Evolutionary conservation across 2,329 filamentous ascomycete genomes (phyloP).

Genomic region (Colletotrichum sansevieriae): DNA sequence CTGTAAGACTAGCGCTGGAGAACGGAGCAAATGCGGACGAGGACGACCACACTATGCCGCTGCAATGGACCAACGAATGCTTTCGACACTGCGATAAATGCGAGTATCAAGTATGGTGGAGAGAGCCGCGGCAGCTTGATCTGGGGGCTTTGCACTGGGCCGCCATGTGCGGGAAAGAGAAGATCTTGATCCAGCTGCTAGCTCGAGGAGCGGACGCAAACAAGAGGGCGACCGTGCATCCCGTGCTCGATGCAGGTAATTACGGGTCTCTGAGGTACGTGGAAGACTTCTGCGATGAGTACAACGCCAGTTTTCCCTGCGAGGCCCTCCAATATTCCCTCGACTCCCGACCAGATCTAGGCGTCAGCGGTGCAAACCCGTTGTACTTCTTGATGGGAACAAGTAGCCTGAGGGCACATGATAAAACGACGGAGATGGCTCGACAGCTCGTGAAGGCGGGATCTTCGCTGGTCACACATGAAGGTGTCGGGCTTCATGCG

Average conservation of each 20-base stretch:
- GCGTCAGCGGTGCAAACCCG: slow-evolving; percentile 28
- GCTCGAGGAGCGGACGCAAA: not conserved
- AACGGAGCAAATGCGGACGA: slow-evolving; percentile 51
- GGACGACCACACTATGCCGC: slow-evolving; percentile 45
- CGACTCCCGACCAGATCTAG: slow-evolving; percentile 14
- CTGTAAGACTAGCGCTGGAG: slow-evolving; percentile 48
- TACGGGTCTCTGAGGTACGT: slow-evolving; percentile 33
- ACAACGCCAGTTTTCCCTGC: slow-evolving; percentile 37
- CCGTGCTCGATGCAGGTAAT: slow-evolving; percentile 31
- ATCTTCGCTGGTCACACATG: slow-evolving; percentile 28
- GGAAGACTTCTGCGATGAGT: slow-evolving; percentile 35
- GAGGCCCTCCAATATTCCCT: slow-evolving; percentile 26
- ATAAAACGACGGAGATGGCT: slow-evolving; percentile 8
- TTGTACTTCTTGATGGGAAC: slow-evolving; percentile 36
- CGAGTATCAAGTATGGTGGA: slow-evolving; percentile 40
- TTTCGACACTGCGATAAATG: slow-evolving; percentile 35
- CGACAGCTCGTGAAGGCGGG: slow-evolving; percentile 13
- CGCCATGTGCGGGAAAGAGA: slow-evolving; percentile 19
- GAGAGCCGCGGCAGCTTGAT: slow-evolving; percentile 35
- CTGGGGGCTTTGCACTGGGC: slow-evolving; percentile 38
- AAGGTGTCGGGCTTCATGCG: slow-evolving; percentile 21
- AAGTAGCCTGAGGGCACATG: not conserved
- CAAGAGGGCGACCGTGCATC: slow-evolving; percentile 28
- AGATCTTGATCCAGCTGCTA: slow-evolving; percentile 14
- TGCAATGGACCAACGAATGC: slow-evolving; percentile 40